phyloP scores from a whole-genome alignment of 192 early-diverging fungal species.

The Coemansia sp. region DNA sequence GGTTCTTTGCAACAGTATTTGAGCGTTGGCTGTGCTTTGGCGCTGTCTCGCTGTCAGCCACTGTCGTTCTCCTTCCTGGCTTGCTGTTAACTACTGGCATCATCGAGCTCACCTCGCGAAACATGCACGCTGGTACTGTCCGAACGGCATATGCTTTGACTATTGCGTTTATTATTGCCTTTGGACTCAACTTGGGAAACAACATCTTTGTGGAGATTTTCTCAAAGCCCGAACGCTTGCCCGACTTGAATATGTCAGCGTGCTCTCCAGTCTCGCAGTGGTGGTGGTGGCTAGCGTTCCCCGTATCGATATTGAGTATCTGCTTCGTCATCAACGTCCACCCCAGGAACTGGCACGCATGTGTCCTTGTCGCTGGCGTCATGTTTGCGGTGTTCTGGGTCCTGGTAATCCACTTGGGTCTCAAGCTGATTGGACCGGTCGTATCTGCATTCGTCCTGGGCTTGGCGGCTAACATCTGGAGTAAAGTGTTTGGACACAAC shows the following conservation, averaged over 20 bases:
- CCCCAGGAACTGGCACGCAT: constrained; percentile 66
- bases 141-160: constrained; percentile 76
- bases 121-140: constrained; percentile 84
- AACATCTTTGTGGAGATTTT: constrained; percentile 61
- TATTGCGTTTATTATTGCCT: constrained; percentile 73
- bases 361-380: constrained; percentile 63
- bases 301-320: constrained; percentile 53
- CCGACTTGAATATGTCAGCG: constrained; percentile 20
- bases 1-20: constrained; percentile 59
- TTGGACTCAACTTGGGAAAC: constrained; percentile 66
- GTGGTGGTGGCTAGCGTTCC: constrained; percentile 62
- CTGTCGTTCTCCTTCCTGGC: constrained; percentile 68
- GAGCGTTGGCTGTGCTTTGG: constrained; percentile 60
- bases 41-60: constrained; percentile 61
- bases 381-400: constrained; percentile 67
- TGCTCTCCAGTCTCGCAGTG: constrained; percentile 38
- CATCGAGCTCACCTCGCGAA: constrained; percentile 82
- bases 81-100: constrained; percentile 74
- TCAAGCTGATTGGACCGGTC: constrained; percentile 60
- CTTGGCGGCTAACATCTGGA: constrained; percentile 72
- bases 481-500: constrained; percentile 61
- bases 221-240: constrained; percentile 30
- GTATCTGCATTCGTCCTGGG: constrained; percentile 76
- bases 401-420: constrained; percentile 58
- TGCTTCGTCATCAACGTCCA: constrained; percentile 61